phyloP scores from a whole-genome alignment of 2,329 filamentous ascomycete species.

The Leptographium radiaticola region DNA sequence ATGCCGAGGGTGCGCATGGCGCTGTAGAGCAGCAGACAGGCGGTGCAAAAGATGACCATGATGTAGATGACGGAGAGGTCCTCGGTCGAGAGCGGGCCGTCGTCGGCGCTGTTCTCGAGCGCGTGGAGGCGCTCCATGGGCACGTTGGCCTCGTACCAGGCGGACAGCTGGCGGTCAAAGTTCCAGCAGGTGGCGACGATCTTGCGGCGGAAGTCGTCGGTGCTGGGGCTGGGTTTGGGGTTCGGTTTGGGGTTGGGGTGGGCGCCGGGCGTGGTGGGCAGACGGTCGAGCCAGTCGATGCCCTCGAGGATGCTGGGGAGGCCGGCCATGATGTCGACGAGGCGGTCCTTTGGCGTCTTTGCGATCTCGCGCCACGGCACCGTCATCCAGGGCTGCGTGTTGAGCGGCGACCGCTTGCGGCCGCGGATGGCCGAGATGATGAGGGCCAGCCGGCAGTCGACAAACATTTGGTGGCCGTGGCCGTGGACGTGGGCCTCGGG shows the following conservation, averaged over 20 bases:
- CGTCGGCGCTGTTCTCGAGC: background rate
- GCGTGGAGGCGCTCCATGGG: conserved; percentile 5
- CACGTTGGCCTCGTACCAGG: conserved; percentile 8
- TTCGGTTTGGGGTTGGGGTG: no score
- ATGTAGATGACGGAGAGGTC: conserved; percentile 11
- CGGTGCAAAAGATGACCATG: conserved; percentile 10
- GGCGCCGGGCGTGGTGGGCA: no score
- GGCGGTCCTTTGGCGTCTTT: conserved; percentile 10
- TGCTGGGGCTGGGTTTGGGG: background rate
- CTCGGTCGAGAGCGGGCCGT: conserved; percentile 6
- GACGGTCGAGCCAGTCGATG: conserved; percentile 7
- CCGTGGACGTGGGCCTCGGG: conserved; percentile 10
- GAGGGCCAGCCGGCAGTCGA: conserved; percentile 11
- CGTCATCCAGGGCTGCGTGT: conserved; percentile 11
- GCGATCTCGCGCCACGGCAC: conserved; percentile 10
- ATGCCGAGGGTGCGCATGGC: conserved; percentile 6
- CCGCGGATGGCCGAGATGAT: conserved; percentile 7
- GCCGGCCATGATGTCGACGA: conserved; percentile 12
- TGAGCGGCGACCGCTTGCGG: conserved; percentile 9
- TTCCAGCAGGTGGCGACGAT: conserved; percentile 3
- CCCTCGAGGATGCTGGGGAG: conserved; percentile 11
- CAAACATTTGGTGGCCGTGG: conserved; percentile 12
- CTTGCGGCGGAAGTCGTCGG: background rate
- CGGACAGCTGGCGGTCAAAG: conserved; percentile 7
- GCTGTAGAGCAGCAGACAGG: conserved; percentile 12